A percentile compares a stretch with the other conserved stretches of the same genome.
Evolutionary conservation across 1,139 yeast species (phyloP).

Genomic region (Candida labiduridarum): DNA sequence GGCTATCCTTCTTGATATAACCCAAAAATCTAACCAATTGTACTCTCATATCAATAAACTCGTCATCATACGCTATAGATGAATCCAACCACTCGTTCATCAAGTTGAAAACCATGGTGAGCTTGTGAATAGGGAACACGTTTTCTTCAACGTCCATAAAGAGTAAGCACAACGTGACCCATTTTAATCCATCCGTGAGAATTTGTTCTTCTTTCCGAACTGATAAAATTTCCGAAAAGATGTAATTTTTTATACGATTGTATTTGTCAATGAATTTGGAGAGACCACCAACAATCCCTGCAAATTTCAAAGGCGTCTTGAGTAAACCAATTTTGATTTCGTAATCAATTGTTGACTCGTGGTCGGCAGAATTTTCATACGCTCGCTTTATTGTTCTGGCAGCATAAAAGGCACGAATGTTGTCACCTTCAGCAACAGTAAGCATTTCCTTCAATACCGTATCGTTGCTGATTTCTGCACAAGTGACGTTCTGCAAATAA

Average conservation of each 20-base stretch:
- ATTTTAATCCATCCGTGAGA: constrained; percentile 41
- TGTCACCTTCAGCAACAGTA: constrained; percentile 4
- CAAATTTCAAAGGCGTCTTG: constrained; percentile 38
- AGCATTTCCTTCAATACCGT: constrained; percentile 1
- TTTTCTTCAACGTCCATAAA: constrained; percentile 42
- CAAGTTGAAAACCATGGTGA: constrained; percentile 59
- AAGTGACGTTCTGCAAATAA: background rate
- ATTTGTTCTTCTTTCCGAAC: constrained; percentile 42
- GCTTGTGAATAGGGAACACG: constrained; percentile 51
- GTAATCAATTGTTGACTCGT: constrained; percentile 25
- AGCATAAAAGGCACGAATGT: constrained; percentile 22
- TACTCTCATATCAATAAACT: constrained; percentile 53
- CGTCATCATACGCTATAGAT: constrained; percentile 60
- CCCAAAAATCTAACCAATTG: constrained; percentile 54
- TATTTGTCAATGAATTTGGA: constrained; percentile 39
- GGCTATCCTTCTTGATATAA: constrained; percentile 22
- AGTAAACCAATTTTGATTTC: constrained; percentile 35
- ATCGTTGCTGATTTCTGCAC: constrained; percentile 3
- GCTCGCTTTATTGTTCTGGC: constrained; percentile 29
- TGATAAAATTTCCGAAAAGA: constrained; percentile 70
- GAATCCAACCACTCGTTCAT: constrained; percentile 61
- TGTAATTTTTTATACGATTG: constrained; percentile 58
- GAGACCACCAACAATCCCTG: constrained; percentile 39
- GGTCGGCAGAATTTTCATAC: constrained; percentile 31
- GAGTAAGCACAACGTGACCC: constrained; percentile 52